Evolutionary conservation across 441 rosid species (phyloP).

Genomic region (Croton laevigatus): DNA sequence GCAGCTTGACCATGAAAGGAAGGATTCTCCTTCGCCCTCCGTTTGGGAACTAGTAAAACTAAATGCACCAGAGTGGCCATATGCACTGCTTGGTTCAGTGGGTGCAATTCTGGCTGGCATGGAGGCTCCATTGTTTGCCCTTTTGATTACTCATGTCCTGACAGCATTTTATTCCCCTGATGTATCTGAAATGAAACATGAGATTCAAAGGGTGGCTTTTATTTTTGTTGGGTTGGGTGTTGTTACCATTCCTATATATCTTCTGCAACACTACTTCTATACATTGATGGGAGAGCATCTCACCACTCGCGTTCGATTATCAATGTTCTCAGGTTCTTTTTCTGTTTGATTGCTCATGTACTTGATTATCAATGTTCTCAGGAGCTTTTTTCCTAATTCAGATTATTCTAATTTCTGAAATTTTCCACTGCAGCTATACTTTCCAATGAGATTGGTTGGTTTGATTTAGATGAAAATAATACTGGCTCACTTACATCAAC

Average conservation of each 20-base stretch:
- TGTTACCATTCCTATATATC: conserved; percentile 58
- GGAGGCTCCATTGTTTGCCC: conserved; percentile 68
- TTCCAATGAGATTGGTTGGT: conserved; percentile 75
- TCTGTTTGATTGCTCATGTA: neutral
- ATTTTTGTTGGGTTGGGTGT: conserved; percentile 48
- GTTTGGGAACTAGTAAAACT: conserved; percentile 60
- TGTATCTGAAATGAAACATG: conserved; percentile 39
- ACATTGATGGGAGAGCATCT: conserved; percentile 83
- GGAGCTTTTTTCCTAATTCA: neutral
- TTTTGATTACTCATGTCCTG: conserved; percentile 63
- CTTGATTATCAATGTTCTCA: too few relatives aligned
- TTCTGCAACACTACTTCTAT: conserved; percentile 73
- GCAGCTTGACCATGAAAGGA: conserved; percentile 20
- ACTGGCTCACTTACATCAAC: conserved; percentile 66
- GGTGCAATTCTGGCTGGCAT: conserved; percentile 74
- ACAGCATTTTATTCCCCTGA: conserved; percentile 58
- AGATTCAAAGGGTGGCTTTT: conserved; percentile 41
- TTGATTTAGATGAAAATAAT: conserved; percentile 69
- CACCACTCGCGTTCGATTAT: conserved; percentile 67
- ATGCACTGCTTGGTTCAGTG: conserved; percentile 69
- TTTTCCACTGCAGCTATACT: conserved; percentile 60
- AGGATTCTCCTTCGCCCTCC: conserved; percentile 28
- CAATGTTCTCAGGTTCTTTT: conserved; percentile 66
- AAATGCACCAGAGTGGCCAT: conserved; percentile 83
- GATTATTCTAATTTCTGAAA: conserved; percentile 2